phyloP scores from a whole-genome alignment of 169 alveolate species.

The Eimeria falciformis region DNA sequence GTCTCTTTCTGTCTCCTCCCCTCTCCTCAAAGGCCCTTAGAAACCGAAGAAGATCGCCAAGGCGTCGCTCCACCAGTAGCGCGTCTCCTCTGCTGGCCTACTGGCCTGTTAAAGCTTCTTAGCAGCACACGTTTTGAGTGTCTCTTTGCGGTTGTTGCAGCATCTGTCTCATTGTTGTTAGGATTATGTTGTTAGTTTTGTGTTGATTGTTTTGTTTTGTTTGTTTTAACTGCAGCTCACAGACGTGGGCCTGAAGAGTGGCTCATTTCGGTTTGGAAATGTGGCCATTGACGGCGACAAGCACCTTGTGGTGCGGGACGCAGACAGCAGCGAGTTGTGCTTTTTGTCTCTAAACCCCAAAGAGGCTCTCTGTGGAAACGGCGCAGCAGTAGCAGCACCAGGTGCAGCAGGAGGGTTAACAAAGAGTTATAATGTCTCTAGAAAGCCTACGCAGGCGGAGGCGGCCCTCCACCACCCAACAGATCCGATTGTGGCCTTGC shows the following conservation, averaged over 20 bases:
- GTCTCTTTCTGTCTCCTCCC: background rate
- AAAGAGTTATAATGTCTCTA: constrained; percentile 84
- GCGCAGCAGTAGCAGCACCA: constrained; percentile 2
- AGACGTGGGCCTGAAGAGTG: constrained; percentile 78
- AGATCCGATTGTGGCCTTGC: constrained; percentile 94
- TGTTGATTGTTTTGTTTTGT: background rate
- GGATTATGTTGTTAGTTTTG: background rate
- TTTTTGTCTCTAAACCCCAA: constrained; percentile 84
- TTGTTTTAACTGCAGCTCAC: constrained; percentile 81
- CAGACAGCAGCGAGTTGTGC: constrained; percentile 79
- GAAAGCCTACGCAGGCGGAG: constrained; percentile 97
- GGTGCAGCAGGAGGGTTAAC: constrained; percentile 41
- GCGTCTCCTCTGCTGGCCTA: too few relatives aligned
- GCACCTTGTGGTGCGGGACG: constrained; percentile 82
- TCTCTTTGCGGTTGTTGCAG: too few relatives aligned
- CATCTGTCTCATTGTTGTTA: background rate
- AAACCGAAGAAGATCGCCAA: too few relatives aligned
- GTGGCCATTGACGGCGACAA: constrained; percentile 83
- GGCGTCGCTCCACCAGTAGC: too few relatives aligned
- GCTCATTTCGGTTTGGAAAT: constrained; percentile 82
- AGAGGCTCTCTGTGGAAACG: constrained; percentile 79
- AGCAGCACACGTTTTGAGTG: background rate
- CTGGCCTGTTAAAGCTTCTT: background rate
- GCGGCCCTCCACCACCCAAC: constrained; percentile 96
- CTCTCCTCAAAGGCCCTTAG: too few relatives aligned